phyloP scores from a whole-genome alignment of 2,329 filamentous ascomycete genomes.

The Diaporthe destruens region DNA sequence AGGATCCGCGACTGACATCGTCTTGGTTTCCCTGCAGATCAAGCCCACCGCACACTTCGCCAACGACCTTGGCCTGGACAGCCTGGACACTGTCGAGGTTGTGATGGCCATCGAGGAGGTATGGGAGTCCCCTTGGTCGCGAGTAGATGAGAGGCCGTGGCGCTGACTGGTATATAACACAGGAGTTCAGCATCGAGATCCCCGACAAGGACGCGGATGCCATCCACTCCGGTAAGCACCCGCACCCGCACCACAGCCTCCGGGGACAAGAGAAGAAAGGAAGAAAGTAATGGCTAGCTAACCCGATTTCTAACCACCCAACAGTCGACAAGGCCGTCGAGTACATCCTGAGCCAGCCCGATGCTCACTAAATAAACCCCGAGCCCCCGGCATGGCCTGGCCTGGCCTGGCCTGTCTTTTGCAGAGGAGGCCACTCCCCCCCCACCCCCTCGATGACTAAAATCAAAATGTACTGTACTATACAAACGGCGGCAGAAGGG shows the following conservation, averaged over 20 bases:
- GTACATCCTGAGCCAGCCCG: conserved; percentile 93
- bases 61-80: conserved; percentile 97
- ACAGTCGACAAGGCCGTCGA: conserved; percentile 93
- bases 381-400: neutral
- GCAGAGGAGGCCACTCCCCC: too few relatives aligned
- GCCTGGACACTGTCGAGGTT: conserved; percentile 97
- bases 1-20: conserved; percentile 23
- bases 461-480: conserved; percentile 14
- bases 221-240: conserved; percentile 88
- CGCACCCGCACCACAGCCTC: too few relatives aligned
- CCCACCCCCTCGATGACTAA: neutral
- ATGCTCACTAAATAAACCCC: conserved; percentile 75
- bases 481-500: conserved; percentile 20
- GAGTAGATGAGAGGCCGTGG: neutral
- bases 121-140: conserved; percentile 44
- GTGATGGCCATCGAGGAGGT: conserved; percentile 99
- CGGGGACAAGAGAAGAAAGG: neutral
- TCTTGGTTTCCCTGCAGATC: conserved; percentile 69
- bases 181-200: conserved; percentile 90
- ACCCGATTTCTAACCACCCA: neutral
- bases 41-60: conserved; percentile 88
- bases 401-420: neutral
- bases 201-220: conserved; percentile 96
- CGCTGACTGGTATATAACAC: conserved; percentile 2
- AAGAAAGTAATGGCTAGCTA: neutral